Base-by-base conservation (phyloP, 164 flowering plant genomes). In the Magnolia officinalis region DNA sequence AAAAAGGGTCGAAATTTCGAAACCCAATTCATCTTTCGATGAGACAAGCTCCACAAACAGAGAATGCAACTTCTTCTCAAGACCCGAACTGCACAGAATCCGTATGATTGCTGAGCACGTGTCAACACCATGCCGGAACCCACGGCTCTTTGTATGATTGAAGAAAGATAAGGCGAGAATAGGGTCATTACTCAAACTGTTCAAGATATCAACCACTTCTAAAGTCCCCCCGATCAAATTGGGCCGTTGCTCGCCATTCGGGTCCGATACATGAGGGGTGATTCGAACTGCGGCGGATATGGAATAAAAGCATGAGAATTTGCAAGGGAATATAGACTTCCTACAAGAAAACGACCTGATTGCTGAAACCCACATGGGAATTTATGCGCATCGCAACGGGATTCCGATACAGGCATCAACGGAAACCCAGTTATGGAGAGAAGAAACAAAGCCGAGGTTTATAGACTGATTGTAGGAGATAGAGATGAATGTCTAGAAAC, bases 31-130 rank as follows among this genome's bases (percentile, higher is more conserved):
- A 26, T 75, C 77, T 51, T 76, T 49, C 0, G 79, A 78, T 69
- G 73, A 75, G 72, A 92, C 80, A n/a, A 92, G 72, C 73, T 91
- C 92, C 69, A 63, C 18, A 59, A 94, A 85, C 8, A 92, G n/a
- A 77, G 75, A 80, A 71, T 80, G 80, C 82, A 94, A 76, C 78
- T 80, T 84, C 80, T 80, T 75, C 37, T 78, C 73, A 77, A 81
- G 67, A 31, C 91, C 82, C 78, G 86, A 84, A 70, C 14, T 65
- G 77, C 93, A 90, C 66, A 91, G 75, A 69, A 87, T 80, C 74
- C 76, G 82, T 61, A 88, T 72, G 13, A 94, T 82, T 2, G 78
- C 84, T 8, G 84, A 74, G 70, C 89, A 94, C 1, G 87, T 81
- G 6, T 63, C 64, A 45, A 86, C 79, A 79, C 82, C 79, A 70